Evolutionary conservation across 331 rosid species (phyloP).

Genomic region (Dryas integrifolia): DNA sequence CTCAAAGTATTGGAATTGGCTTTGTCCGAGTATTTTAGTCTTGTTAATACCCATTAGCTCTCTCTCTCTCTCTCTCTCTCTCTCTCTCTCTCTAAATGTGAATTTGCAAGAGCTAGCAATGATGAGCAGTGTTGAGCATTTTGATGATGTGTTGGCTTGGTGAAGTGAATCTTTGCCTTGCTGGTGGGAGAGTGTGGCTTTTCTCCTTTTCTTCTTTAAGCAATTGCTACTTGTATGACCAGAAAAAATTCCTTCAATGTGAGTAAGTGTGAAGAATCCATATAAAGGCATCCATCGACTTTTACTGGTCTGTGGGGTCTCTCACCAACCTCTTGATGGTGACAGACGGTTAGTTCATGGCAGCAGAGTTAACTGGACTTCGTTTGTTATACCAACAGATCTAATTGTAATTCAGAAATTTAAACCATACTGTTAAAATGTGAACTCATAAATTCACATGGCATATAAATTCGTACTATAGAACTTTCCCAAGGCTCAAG

Average conservation of each 20-base stretch:
- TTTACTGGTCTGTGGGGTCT: not conserved
- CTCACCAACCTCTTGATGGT: slow-evolving; percentile 33
- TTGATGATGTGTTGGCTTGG: not conserved
- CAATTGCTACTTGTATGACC: slow-evolving; percentile 16
- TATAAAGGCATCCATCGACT: slow-evolving; percentile 8
- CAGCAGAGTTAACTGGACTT: no score
- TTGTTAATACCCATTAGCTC: not conserved
- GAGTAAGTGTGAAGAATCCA: slow-evolving; percentile 27
- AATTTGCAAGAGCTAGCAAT: slow-evolving; percentile 5
- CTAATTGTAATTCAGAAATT: no score
- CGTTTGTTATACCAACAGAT: no score
- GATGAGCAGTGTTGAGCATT: slow-evolving; percentile 14
- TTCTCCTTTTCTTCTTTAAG: not conserved
- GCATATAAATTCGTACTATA: no score
- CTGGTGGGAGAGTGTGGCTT: not conserved
- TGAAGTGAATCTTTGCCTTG: slow-evolving; percentile 32
- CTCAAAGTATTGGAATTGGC: slow-evolving; percentile 16
- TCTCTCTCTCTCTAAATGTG: not conserved
- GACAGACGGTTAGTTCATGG: not conserved
- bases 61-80: not conserved
- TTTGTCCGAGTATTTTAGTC: not conserved
- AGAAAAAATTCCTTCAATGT: slow-evolving; percentile 11
- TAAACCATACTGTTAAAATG: no score
- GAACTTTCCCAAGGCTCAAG: no score
- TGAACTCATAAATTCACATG: no score